Evolutionary conservation across 2,329 filamentous ascomycete species (phyloP).

Genomic region (Colletotrichum coccodes): DNA sequence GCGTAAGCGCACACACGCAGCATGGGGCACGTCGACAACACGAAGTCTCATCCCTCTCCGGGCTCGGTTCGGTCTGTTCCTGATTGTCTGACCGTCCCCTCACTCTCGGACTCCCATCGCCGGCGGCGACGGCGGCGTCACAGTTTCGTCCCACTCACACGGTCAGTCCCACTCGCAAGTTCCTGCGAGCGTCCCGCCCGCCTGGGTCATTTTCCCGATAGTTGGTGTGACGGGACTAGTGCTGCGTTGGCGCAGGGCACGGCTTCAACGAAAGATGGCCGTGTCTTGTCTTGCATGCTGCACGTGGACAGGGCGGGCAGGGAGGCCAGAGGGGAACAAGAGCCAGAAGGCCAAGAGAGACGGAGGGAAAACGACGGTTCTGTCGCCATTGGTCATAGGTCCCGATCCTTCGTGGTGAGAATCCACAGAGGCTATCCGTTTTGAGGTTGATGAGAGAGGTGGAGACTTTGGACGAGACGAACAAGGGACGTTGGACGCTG

Average conservation of each 20-base stretch:
- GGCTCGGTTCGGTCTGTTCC: not conserved
- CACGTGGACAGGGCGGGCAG: not conserved
- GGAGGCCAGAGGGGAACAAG: not conserved
- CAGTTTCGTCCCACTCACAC: slow-evolving; percentile 6
- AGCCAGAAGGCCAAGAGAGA: not conserved
- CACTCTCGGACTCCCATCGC: not conserved
- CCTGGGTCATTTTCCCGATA: not conserved
- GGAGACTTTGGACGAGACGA: not conserved
- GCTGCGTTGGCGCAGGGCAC: not conserved
- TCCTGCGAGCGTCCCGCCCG: not conserved
- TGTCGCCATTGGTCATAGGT: not conserved
- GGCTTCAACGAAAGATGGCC: not conserved
- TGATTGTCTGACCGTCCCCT: not conserved
- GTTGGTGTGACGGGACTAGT: not conserved
- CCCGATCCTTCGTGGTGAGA: not conserved
- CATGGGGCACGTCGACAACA: not conserved
- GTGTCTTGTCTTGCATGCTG: not conserved
- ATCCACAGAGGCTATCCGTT: not conserved
- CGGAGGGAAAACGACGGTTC: not conserved
- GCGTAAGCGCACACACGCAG: not conserved
- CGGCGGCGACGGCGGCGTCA: not conserved
- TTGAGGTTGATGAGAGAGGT: not conserved
- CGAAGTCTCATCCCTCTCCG: not conserved
- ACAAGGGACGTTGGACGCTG: not conserved
- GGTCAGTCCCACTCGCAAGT: not conserved